These are phyloP conservation scores for Sphaerostilbella broomeana DNA, from an alignment of 2,329 filamentous ascomycete species.

Conservation along the genomic window DNA sequence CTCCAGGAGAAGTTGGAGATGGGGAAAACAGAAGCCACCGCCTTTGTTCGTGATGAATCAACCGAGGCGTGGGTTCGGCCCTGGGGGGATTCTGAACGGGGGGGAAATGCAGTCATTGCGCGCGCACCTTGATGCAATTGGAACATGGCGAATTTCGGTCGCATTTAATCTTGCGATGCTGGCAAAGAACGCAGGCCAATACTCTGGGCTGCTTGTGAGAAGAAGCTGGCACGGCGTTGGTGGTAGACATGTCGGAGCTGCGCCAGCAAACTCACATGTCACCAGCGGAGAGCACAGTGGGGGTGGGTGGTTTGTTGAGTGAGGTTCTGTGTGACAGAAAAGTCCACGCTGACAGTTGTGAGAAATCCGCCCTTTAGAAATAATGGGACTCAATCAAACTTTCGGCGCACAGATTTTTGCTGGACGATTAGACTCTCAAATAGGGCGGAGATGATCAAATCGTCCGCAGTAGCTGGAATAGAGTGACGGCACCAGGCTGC, in stretches of 20 bases:
- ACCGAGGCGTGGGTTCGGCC: too few relatives aligned
- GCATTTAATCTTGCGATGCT: slow-evolving; percentile 58
- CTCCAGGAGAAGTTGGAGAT: too few relatives aligned
- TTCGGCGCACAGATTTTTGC: too few relatives aligned
- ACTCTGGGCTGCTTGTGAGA: slow-evolving; percentile 39
- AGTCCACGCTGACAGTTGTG: too few relatives aligned
- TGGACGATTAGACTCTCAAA: too few relatives aligned
- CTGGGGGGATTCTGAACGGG: too few relatives aligned
- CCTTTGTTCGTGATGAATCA: too few relatives aligned
- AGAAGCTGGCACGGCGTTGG: slow-evolving; percentile 17
- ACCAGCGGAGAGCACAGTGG: slow-evolving; percentile 13
- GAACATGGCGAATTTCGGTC: slow-evolving; percentile 53
- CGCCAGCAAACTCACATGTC: slow-evolving; percentile 25
- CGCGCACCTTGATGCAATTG: slow-evolving; percentile 54
- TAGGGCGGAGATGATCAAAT: slow-evolving; percentile 3
- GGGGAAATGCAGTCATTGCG: slow-evolving; percentile 17
- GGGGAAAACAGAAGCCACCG: too few relatives aligned
- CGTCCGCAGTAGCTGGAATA: neutral
- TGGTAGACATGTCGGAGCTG: slow-evolving; percentile 27
- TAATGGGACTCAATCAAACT: too few relatives aligned
- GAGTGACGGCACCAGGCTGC: slow-evolving; percentile 6
- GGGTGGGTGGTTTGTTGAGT: too few relatives aligned
- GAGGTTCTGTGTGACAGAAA: too few relatives aligned
- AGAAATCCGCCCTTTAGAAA: too few relatives aligned
- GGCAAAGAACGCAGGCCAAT: slow-evolving; percentile 51